A percentile compares a stretch with the other conserved stretches of the same genome.
Evolutionary conservation across 352 stramenopile genomes (phyloP).

Genomic region (Phytophthora sp.): DNA sequence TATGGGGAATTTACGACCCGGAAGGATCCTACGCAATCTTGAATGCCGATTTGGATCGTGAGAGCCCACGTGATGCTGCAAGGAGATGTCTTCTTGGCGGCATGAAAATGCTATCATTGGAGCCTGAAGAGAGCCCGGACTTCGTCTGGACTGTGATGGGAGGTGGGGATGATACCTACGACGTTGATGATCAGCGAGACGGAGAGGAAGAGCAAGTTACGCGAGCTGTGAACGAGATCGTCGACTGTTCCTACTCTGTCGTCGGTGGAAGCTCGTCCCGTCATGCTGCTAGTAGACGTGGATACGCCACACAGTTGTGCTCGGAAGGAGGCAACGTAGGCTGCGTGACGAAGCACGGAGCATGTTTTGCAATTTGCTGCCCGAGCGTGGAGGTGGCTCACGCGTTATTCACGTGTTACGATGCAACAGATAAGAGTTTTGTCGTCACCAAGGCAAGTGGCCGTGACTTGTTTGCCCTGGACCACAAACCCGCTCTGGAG

Average conservation of each 20-base stretch:
- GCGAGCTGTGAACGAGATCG: slow-evolving; percentile 69
- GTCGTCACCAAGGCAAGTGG: slow-evolving; percentile 68
- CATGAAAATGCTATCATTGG: slow-evolving; percentile 77
- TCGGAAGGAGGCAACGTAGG: slow-evolving; percentile 67
- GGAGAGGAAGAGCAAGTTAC: slow-evolving; percentile 74
- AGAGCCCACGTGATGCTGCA: slow-evolving; percentile 69
- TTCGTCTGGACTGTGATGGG: slow-evolving; percentile 77
- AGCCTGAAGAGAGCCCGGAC: slow-evolving; percentile 76
- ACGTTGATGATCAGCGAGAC: slow-evolving; percentile 51
- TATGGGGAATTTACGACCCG: slow-evolving; percentile 86
- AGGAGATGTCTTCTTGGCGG: slow-evolving; percentile 66
- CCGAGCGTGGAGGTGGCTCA: slow-evolving; percentile 82
- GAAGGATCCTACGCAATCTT: slow-evolving; percentile 84
- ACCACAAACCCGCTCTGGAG: slow-evolving; percentile 75
- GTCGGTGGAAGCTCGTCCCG: slow-evolving; percentile 64
- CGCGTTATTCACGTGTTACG: slow-evolving; percentile 86
- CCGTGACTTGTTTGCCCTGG: slow-evolving; percentile 63
- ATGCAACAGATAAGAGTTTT: slow-evolving; percentile 72
- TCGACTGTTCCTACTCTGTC: slow-evolving; percentile 76
- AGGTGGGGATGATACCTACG: slow-evolving; percentile 44
- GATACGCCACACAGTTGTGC: slow-evolving; percentile 70
- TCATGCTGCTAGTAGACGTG: slow-evolving; percentile 26
- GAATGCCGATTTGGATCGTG: slow-evolving; percentile 64
- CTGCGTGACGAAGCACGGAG: slow-evolving; percentile 72
- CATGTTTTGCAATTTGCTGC: slow-evolving; percentile 79